These are phyloP conservation scores for Dissophora globulifera DNA, from an alignment of 192 early-diverging fungal species.

Conservation along the genomic window DNA sequence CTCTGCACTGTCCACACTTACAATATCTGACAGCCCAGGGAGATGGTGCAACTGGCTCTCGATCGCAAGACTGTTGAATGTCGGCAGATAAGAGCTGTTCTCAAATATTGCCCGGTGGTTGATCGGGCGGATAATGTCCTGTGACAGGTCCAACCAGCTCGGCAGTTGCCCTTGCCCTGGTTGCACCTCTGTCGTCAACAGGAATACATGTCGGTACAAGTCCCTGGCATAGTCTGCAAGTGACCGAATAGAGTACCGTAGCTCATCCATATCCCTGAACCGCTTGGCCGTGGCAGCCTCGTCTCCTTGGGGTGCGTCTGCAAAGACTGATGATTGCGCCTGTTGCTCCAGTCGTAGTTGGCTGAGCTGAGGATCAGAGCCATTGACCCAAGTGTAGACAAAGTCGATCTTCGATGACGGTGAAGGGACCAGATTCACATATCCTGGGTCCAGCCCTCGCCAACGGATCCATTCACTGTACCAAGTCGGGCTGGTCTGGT, in stretches of 20 bases:
- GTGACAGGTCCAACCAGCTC: conserved; percentile 25
- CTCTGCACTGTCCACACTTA: conserved; percentile 9
- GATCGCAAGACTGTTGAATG: conserved; percentile 55
- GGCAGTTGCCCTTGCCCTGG: conserved; percentile 28
- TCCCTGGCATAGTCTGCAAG: conserved; percentile 23
- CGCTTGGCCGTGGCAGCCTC: conserved; percentile 13
- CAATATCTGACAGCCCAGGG: conserved; percentile 37
- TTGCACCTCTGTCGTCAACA: conserved; percentile 32
- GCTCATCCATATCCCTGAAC: conserved; percentile 55
- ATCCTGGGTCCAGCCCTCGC: conserved; percentile 27
- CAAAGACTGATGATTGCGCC: conserved; percentile 12
- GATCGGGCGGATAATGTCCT: conserved; percentile 8
- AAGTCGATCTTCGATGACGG: conserved; percentile 24
- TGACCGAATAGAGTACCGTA: conserved; percentile 55
- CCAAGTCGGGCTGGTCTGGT: conserved; percentile 10
- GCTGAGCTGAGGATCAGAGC: conserved; percentile 38
- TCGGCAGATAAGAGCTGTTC: conserved; percentile 30
- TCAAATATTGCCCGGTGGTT: conserved; percentile 41
- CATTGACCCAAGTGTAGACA: conserved; percentile 61
- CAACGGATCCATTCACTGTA: conserved; percentile 36
- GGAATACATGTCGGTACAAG: conserved; percentile 31
- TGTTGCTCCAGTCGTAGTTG: conserved; percentile 5
- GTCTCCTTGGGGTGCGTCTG: neutral
- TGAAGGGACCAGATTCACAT: neutral
- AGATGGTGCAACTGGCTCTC: conserved; percentile 48